Evolutionary conservation across 495 filamentous ascomycete genomes (phyloP).

Genomic region (Aspergillus coremiiformis): DNA sequence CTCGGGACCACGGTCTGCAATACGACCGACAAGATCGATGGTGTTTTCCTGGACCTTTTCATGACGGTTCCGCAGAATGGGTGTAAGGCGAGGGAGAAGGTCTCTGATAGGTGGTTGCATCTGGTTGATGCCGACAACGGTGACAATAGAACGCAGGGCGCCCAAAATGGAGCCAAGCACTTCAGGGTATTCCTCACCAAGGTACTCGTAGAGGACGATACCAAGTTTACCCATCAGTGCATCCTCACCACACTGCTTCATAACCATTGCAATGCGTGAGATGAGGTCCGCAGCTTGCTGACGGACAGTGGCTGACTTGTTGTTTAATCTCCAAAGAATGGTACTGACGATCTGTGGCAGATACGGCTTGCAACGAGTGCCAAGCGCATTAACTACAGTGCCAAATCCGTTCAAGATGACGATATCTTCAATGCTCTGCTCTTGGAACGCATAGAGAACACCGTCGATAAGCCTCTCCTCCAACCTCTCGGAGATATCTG

Average conservation of each 20-base stretch:
- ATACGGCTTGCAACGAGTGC: slow-evolving; percentile 91
- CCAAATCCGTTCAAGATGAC: slow-evolving; percentile 98
- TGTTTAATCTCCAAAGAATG: slow-evolving; percentile 96
- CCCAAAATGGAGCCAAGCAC: slow-evolving; percentile 95
- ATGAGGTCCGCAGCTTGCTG: slow-evolving; percentile 97
- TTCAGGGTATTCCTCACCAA: slow-evolving; percentile 98
- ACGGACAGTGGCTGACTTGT: slow-evolving; percentile 90
- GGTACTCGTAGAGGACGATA: slow-evolving; percentile 94
- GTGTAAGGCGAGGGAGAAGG: slow-evolving; percentile 88
- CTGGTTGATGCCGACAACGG: slow-evolving; percentile 93
- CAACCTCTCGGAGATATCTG: slow-evolving; percentile 84
- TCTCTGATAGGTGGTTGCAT: slow-evolving; percentile 99
- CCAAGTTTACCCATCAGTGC: slow-evolving; percentile 92
- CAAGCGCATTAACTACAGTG: slow-evolving; percentile 92
- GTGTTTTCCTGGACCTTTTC: slow-evolving; percentile 99
- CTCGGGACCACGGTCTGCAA: slow-evolving; percentile 93
- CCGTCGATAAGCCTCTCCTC: slow-evolving; percentile 94
- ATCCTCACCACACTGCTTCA: slow-evolving; percentile 98
- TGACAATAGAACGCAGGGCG: slow-evolving; percentile 91
- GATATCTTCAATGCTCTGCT: slow-evolving; percentile 94
- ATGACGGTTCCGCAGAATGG: slow-evolving; percentile 95
- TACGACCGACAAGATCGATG: slow-evolving; percentile 98
- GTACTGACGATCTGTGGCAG: slow-evolving; percentile 93
- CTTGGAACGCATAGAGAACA: slow-evolving; percentile 95
- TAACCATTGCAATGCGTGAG: slow-evolving; percentile 92